Evolutionary conservation across 1,284 basidiomycete species (phyloP).

Genomic region (Trametes pubescens): DNA sequence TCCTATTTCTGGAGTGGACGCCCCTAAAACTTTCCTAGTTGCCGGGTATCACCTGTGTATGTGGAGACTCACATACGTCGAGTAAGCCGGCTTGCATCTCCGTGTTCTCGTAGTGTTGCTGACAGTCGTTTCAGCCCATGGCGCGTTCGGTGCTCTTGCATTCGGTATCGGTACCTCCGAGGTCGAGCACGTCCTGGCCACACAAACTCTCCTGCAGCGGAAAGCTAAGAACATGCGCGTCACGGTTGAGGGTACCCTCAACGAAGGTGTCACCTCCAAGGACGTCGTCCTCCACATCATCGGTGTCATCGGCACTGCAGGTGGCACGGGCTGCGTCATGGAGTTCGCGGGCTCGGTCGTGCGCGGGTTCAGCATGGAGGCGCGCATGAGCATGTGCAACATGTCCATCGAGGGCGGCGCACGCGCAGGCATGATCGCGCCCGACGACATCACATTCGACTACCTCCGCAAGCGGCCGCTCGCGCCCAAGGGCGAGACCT

Average conservation of each 20-base stretch:
- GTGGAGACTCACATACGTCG: slow-evolving; percentile 95
- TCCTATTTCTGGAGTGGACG: neutral
- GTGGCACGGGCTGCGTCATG: slow-evolving; percentile 93
- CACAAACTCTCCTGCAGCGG: slow-evolving; percentile 91
- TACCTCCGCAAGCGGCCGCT: slow-evolving; percentile 91
- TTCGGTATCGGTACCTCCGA: slow-evolving; percentile 98
- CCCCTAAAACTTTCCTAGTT: slow-evolving; percentile 64
- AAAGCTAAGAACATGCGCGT: slow-evolving; percentile 98
- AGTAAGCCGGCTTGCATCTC: slow-evolving; percentile 56
- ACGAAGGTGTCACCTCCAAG: slow-evolving; percentile 92
- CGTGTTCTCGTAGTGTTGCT: slow-evolving; percentile 2
- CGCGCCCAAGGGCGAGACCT: slow-evolving; percentile 87
- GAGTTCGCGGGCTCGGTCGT: slow-evolving; percentile 95
- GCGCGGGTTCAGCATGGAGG: slow-evolving; percentile 93
- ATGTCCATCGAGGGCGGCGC: slow-evolving; percentile 99
- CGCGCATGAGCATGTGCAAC: slow-evolving; percentile 97
- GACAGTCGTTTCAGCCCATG: slow-evolving; percentile 72
- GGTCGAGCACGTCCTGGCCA: slow-evolving; percentile 97
- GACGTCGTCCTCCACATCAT: slow-evolving; percentile 97
- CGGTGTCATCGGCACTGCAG: slow-evolving; percentile 93
- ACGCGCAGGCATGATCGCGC: slow-evolving; percentile 94
- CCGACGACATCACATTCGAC: slow-evolving; percentile 90
- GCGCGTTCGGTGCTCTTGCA: slow-evolving; percentile 94
- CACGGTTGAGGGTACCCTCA: slow-evolving; percentile 86
- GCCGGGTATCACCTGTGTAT: slow-evolving; percentile 95